phyloP scores from a whole-genome alignment of 495 filamentous ascomycete species.

The Staphylotrichum longicolle region DNA sequence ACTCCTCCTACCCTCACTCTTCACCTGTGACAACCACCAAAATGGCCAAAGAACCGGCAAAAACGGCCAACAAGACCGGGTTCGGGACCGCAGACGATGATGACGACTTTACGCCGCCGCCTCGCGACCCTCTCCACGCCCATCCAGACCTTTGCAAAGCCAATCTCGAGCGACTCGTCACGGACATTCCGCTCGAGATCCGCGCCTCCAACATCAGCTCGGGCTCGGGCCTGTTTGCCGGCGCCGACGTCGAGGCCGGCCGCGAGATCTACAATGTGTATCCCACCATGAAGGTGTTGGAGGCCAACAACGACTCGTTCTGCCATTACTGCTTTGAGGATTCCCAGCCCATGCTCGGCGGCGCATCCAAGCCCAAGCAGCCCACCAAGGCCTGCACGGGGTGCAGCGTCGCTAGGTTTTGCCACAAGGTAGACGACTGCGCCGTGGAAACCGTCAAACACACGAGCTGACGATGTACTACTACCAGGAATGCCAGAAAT shows the following conservation, averaged over 20 bases:
- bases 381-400: conserved; percentile 56
- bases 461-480: not conserved
- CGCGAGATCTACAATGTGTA: conserved; percentile 28
- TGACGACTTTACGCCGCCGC: conserved; percentile 15
- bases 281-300: conserved; percentile 18
- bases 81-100: not conserved
- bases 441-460: no score
- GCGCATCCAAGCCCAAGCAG: not conserved
- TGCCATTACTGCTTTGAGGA: conserved; percentile 27
- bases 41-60: no score
- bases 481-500: conserved; percentile 26
- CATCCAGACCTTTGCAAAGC: conserved; percentile 19
- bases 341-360: not conserved
- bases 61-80: no score
- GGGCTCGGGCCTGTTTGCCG: conserved; percentile 29
- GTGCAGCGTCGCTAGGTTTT: conserved; percentile 64
- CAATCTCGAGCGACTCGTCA: conserved; percentile 17
- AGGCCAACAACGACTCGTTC: conserved; percentile 7
- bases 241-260: conserved; percentile 9
- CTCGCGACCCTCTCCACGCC: conserved; percentile 18
- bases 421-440: conserved; percentile 51
- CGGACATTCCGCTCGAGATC: conserved; percentile 21
- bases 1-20: no score
- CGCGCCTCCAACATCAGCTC: conserved; percentile 16
- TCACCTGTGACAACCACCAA: no score